Conservation (phyloP, 768 basidiomycete genomes). For the Tremella fuciformis region DNA sequence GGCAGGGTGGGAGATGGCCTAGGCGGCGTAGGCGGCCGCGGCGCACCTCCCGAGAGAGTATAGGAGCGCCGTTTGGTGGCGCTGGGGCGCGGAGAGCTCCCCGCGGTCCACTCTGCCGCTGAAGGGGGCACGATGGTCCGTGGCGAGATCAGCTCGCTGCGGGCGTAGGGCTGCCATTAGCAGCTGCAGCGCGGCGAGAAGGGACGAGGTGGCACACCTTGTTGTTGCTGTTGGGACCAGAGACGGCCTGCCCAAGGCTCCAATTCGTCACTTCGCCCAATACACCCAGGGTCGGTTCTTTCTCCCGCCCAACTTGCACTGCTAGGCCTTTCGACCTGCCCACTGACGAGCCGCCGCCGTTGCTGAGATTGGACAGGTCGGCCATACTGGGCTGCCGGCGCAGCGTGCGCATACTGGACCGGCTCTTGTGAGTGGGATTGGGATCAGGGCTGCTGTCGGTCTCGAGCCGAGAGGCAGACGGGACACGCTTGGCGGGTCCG, state of each 20-base stretch:
- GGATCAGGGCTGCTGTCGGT: not conserved
- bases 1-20: conserved; percentile 3
- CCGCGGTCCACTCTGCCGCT: too few relatives aligned
- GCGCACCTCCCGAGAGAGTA: not conserved
- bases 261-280: conserved; percentile 3
- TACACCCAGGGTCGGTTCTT: not conserved
- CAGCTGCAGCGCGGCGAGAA: not conserved
- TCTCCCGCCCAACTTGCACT: conserved; percentile 13
- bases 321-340: conserved; percentile 10
- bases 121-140: too few relatives aligned
- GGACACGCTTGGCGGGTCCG: not conserved
- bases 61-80: not conserved
- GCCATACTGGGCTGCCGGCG: conserved; percentile 19
- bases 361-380: conserved; percentile 4
- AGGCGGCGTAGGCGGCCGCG: not conserved
- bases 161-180: not conserved
- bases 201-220: not conserved
- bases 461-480: not conserved
- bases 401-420: conserved; percentile 19
- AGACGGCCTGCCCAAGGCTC: not conserved
- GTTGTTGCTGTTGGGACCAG: not conserved
- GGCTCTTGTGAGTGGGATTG: not conserved
- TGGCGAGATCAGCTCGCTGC: too few relatives aligned
- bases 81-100: too few relatives aligned
- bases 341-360: not conserved